phyloP scores from a whole-genome alignment of 768 basidiomycete genomes.

The Boletus bicolor region DNA sequence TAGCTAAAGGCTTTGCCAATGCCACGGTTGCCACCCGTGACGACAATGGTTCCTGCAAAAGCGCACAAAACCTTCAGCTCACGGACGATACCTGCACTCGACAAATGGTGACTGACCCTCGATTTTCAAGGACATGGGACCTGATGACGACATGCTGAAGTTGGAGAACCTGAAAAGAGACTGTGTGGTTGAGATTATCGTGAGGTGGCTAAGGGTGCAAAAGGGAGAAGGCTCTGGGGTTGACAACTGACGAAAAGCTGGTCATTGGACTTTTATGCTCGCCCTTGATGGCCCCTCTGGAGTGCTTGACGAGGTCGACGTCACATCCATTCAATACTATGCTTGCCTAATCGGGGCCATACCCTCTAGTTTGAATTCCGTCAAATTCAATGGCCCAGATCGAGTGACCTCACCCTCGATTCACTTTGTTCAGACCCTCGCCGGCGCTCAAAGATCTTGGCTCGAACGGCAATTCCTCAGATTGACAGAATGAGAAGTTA shows the following conservation, averaged over 20 bases:
- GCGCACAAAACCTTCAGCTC: background rate
- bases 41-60: conserved; percentile 45
- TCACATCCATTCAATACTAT: conserved; percentile 2
- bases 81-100: no score
- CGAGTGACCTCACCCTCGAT: conserved; percentile 16
- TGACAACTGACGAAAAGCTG: no score
- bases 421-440: background rate
- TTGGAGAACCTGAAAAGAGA: conserved; percentile 4
- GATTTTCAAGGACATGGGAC: conserved; percentile 24
- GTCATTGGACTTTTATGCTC: conserved; percentile 1
- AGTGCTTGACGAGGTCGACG: background rate
- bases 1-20: conserved; percentile 55
- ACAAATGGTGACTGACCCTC: conserved; percentile 21
- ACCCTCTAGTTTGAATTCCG: background rate
- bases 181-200: background rate
- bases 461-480: conserved; percentile 2
- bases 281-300: conserved; percentile 13
- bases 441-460: background rate
- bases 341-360: conserved; percentile 4
- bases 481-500: conserved; percentile 1
- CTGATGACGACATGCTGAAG: conserved; percentile 5
- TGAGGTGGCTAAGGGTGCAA: background rate
- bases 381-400: conserved; percentile 1
- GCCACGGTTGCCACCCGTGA: conserved; percentile 63
- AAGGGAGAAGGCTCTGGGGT: background rate